Base-by-base conservation (phyloP, 768 basidiomycete genomes). In the Strobilomyces echinocephalus region DNA sequence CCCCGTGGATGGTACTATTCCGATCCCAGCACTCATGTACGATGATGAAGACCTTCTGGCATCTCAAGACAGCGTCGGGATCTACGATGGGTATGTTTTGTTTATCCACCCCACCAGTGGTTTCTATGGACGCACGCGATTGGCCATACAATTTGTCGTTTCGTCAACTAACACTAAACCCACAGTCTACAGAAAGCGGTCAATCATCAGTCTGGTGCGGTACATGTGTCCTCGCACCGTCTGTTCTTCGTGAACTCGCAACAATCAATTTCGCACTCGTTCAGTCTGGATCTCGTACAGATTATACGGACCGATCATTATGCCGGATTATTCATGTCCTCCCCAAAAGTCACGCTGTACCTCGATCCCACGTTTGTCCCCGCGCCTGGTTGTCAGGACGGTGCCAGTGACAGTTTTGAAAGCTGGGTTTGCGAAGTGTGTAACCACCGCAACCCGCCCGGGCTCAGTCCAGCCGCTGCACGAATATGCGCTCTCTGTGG, bases 351-450 rank as follows among this genome's bases (percentile, higher is more conserved):
- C 52, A 95, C 95, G 1, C 72, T 95, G 5, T 75, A 84, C 63
- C 76, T 92, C 30, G 72, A 79, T 59, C 52, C 69, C 48, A 45
- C 54, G n/a, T 60, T 56, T 47, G 47, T 60, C 56, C 55, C 56
- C 60, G 54, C 53, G 62, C 60, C 59, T 52, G 65, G 52, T 56
- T 49, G 33, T 59, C 68, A 58, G 66, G 70, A 63, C 58, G 61
- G 66, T 30, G 41, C 60, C 55, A 67, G 68, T 62, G 63, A 68
- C n/a, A 64, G 58, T 2, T 76, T 74, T 48, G 79, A 78, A 53
- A 82, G 74, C 54, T 95, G 92, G 93, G 79, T 85, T 65, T 97
- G 95, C 62, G 80, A 83, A 36, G 86, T 97, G n/a, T 98, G 95
- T 68, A 88, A 81, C 30, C 87, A 85, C 63, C 80, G 80, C 30